These are phyloP conservation scores for Fusarium illudens DNA, from an alignment of 2,329 filamentous ascomycete genomes.

Conservation along the genomic window DNA sequence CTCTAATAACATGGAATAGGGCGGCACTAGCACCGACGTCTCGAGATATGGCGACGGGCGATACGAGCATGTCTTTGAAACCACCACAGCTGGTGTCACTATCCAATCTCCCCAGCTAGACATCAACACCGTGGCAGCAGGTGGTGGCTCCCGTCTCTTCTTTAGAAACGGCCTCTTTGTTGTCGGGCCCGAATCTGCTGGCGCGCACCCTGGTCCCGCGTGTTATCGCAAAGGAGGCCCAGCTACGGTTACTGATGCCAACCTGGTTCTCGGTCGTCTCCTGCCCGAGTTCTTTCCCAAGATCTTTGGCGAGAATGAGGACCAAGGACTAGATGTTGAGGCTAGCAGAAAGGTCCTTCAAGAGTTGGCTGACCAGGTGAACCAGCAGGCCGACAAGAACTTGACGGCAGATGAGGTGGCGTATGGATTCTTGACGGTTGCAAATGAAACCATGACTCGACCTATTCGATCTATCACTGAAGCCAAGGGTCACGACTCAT, in stretches of 20 bases:
- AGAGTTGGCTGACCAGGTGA: conserved; percentile 80
- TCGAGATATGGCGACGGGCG: conserved; percentile 85
- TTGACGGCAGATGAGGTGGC: conserved; percentile 88
- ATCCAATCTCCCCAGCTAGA: conserved; percentile 93
- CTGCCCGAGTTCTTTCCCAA: conserved; percentile 93
- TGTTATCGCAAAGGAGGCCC: conserved; percentile 92
- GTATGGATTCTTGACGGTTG: conserved; percentile 87
- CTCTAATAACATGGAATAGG: conserved; percentile 49
- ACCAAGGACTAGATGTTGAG: conserved; percentile 79
- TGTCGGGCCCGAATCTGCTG: conserved; percentile 88
- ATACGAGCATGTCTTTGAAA: conserved; percentile 94
- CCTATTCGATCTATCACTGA: conserved; percentile 92
- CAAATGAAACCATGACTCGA: conserved; percentile 90
- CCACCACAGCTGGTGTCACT: conserved; percentile 91
- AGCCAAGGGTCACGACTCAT: conserved; percentile 90
- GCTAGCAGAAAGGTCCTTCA: conserved; percentile 80
- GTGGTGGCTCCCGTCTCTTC: conserved; percentile 84
- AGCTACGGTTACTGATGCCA: conserved; percentile 92
- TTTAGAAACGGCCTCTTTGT: conserved; percentile 91
- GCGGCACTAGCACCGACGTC: conserved; percentile 90
- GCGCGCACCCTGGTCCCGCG: conserved; percentile 87
- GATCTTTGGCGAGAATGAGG: conserved; percentile 91
- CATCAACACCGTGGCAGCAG: conserved; percentile 94
- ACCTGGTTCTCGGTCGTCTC: conserved; percentile 83
- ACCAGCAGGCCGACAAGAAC: conserved; percentile 73